phyloP scores from a whole-genome alignment of 441 rosid species.

The Gossypium gossypioides region DNA sequence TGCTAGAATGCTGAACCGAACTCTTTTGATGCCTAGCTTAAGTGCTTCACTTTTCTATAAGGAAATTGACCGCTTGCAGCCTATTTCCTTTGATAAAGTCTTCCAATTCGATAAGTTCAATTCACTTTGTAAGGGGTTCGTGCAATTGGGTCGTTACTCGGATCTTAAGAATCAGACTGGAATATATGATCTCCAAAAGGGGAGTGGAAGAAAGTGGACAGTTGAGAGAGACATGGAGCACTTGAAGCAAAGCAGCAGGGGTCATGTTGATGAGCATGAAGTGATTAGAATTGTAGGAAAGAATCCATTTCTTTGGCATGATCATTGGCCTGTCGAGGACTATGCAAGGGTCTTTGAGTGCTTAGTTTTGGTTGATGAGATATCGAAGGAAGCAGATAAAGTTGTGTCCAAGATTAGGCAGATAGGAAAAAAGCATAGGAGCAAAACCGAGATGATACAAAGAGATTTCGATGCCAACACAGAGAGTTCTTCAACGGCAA shows the following conservation, averaged over 20 bases:
- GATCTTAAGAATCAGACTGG: slow-evolving; percentile 40
- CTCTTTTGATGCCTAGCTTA: slow-evolving; percentile 85
- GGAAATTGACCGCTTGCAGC: slow-evolving; percentile 66
- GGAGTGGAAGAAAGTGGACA: slow-evolving; percentile 97
- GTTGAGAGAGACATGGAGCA: slow-evolving; percentile 69
- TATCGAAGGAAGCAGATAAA: slow-evolving; percentile 59
- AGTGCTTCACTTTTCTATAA: slow-evolving; percentile 91
- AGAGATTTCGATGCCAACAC: neutral
- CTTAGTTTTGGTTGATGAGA: slow-evolving; percentile 62
- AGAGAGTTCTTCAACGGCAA: slow-evolving; percentile 3
- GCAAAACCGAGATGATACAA: slow-evolving; percentile 8
- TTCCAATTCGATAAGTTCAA: slow-evolving; percentile 64
- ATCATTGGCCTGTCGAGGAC: slow-evolving; percentile 87
- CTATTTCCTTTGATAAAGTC: slow-evolving; percentile 65
- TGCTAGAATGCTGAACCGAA: slow-evolving; percentile 70
- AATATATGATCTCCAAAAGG: slow-evolving; percentile 54
- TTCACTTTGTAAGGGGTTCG: slow-evolving; percentile 64
- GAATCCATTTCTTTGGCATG: slow-evolving; percentile 92
- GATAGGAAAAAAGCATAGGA: slow-evolving; percentile 33
- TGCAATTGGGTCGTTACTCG: slow-evolving; percentile 47
- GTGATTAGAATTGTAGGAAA: slow-evolving; percentile 61
- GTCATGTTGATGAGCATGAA: slow-evolving; percentile 48
- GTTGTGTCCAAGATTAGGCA: slow-evolving; percentile 66
- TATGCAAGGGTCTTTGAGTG: slow-evolving; percentile 85
- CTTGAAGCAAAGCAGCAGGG: slow-evolving; percentile 31